Evolutionary conservation across 2,329 filamentous ascomycete genomes (phyloP), one percentile per base, ranked within the genome.

Genomic region (Botrytis elliptica): DNA sequence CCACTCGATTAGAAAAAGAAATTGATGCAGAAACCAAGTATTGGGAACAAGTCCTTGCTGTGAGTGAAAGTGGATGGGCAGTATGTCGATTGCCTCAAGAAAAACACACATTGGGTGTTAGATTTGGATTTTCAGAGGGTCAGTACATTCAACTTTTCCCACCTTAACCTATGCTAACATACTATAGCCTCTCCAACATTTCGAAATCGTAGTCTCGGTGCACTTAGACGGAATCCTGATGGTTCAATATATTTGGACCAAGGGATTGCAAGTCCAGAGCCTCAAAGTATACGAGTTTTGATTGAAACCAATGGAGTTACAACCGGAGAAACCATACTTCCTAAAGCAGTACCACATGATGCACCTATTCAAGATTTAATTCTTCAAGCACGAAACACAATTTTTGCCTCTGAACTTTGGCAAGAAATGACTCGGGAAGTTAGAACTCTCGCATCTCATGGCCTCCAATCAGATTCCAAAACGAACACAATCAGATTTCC

Each of bases 401-500:
- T 95, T 33, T 94, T 93, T 78, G 90, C 93, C 42, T 91, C 95
- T 80, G 96, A 99, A 81, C 84, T 99, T 2, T 98, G 94, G 87
- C 91, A 97, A 78, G 96, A 99, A 82, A 86, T 98, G 74, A 91
- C 91, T 70, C 88, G 93, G 29, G 96, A 99, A 83, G 90, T 92
- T 0, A 91, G 94, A 25, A 87, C 87, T 0, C 85, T 97, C 36
- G 86, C 91, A 4, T 89, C 90, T 18, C 90, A 93, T 75, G 89
- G 91, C 16, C 91, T 98, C 20, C 87, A 87, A 40, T 87, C 90
- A 10, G 67, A 66, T 63, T 46, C 40, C 22, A 86, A 89, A 52
- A 89, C 87, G 22, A 84, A 88, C 40, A 83, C 85, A 4, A 85
- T 94, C 60, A 84, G 85, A 16, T 89, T 90, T 78, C 83, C 86